Evolutionary conservation across 495 filamentous ascomycete species (phyloP).

Genomic region (Penicillium macrosclerotiorum): DNA sequence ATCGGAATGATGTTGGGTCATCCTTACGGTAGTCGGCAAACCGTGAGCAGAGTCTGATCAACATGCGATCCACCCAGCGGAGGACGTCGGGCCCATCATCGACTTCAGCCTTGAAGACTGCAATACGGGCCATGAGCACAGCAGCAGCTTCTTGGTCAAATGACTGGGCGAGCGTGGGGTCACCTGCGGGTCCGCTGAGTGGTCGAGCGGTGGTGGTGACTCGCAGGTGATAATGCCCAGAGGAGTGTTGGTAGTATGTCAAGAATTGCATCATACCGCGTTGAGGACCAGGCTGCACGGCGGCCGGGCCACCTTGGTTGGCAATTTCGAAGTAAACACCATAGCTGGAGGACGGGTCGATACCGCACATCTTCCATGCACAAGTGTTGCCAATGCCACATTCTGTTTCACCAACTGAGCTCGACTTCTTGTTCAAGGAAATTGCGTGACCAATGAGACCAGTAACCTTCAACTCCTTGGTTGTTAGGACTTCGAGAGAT

Average conservation of each 20-base stretch:
- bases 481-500: slow-evolving; percentile 92
- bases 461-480: slow-evolving; percentile 98
- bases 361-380: slow-evolving; percentile 99
- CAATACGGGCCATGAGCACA: slow-evolving; percentile 96
- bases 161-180: slow-evolving; percentile 95
- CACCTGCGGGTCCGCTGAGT: slow-evolving; percentile 90
- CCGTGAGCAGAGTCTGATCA: slow-evolving; percentile 92
- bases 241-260: slow-evolving; percentile 98
- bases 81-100: slow-evolving; percentile 99
- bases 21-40: slow-evolving; percentile 99
- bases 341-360: slow-evolving; percentile 90
- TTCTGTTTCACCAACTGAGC: slow-evolving; percentile 95
- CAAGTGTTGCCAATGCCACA: slow-evolving; percentile 98
- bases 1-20: slow-evolving; percentile 92
- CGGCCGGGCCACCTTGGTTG: slow-evolving; percentile 83
- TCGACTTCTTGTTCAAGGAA: slow-evolving; percentile 96
- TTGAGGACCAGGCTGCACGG: slow-evolving; percentile 81
- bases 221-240: slow-evolving; percentile 91
- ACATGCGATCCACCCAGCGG: slow-evolving; percentile 98
- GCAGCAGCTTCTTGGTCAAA: slow-evolving; percentile 99
- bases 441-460: slow-evolving; percentile 97
- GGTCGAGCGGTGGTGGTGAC: slow-evolving; percentile 93
- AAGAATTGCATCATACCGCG: slow-evolving; percentile 98
- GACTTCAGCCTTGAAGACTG: slow-evolving; percentile 98
- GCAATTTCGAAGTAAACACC: slow-evolving; percentile 98